phyloP scores from a whole-genome alignment of 257 asterid species.

The Solanum rostratum region DNA sequence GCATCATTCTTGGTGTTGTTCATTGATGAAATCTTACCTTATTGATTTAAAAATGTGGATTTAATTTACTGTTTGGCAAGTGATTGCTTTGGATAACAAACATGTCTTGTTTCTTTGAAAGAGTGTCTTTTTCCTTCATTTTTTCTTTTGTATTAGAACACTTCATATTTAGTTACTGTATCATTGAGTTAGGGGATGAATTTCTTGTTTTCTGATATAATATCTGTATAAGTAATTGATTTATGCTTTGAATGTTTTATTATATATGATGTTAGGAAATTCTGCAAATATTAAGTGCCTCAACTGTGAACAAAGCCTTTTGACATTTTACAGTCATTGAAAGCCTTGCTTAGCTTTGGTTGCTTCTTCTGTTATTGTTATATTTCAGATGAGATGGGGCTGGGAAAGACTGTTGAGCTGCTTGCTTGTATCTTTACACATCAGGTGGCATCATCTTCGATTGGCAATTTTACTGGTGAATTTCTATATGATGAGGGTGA shows the following conservation, averaged over 20 bases:
- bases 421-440: constrained; percentile 76
- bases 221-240: neutral
- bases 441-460: constrained; percentile 56
- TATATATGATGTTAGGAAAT: neutral
- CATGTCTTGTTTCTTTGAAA: neutral
- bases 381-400: constrained; percentile 90
- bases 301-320: neutral
- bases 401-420: constrained; percentile 96
- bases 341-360: constrained; percentile 5
- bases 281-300: neutral
- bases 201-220: neutral
- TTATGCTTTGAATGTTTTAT: neutral
- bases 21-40: neutral
- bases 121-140: neutral
- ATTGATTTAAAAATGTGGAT: neutral
- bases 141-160: neutral
- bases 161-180: neutral
- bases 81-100: neutral
- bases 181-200: neutral
- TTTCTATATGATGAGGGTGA: constrained; percentile 25
- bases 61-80: neutral
- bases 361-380: constrained; percentile 16
- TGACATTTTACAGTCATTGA: neutral
- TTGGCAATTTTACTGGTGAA: constrained; percentile 19
- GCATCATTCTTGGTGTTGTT: neutral